phyloP scores from a whole-genome alignment of 371 early-diverging fungal genomes.

The Batkoa obscura region DNA sequence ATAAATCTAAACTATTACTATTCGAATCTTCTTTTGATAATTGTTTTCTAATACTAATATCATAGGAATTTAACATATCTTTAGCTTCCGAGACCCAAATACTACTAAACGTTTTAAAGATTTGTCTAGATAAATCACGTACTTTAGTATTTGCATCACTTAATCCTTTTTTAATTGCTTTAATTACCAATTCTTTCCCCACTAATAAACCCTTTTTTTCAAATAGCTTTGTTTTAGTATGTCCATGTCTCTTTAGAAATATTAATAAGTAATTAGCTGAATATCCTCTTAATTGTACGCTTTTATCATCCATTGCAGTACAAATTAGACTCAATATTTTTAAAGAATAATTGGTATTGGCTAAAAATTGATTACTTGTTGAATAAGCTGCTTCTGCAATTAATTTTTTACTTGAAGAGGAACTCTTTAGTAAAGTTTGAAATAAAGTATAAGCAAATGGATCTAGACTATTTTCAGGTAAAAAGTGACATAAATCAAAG shows the following conservation, averaged over 20 bases:
- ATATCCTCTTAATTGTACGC: not conserved
- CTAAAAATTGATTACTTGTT: not conserved
- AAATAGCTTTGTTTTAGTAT: not conserved
- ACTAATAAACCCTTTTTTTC: constrained; percentile 1
- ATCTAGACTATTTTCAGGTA: not conserved
- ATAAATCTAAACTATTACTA: not conserved
- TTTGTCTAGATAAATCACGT: not conserved
- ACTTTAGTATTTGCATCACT: constrained; percentile 5
- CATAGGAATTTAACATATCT: not conserved
- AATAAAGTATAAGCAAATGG: not conserved
- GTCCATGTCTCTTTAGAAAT: constrained; percentile 1
- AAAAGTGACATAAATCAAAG: not conserved
- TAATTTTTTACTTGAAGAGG: constrained; percentile 4
- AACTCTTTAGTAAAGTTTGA: not conserved
- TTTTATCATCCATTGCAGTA: not conserved
- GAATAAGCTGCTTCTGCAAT: not conserved
- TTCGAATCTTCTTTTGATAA: not conserved
- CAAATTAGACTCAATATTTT: not conserved
- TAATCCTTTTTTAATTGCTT: not conserved
- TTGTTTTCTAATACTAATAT: not conserved
- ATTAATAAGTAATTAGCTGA: not conserved
- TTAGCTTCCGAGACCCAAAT: not conserved
- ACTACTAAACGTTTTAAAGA: not conserved
- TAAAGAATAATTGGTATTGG: not conserved
- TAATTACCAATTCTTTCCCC: not conserved